Evolutionary conservation across 306 rosid species (phyloP), one percentile per base, ranked within the genome.

Genomic region (Prunus kanzakura): DNA sequence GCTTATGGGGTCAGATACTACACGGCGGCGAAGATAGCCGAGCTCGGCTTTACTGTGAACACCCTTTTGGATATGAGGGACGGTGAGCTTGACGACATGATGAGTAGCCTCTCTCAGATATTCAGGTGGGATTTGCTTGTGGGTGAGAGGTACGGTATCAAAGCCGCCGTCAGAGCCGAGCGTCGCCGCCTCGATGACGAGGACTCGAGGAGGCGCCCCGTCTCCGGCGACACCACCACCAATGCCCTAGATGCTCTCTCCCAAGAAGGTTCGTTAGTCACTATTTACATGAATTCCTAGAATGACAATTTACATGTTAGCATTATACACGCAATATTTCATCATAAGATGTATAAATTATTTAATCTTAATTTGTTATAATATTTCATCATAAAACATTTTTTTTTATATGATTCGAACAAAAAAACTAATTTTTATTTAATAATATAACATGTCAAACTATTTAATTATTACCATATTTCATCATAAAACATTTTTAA

Each of bases 51-150:
- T 87, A 95, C 99, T 2, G 93, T 88, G 52, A 89, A 87, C 58
- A 95, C 97, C 13, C 90, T 95, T 18, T 69, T 92, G 45, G 81
- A 88, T 78, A 89, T 95, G 99, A 92, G 84, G 64, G 99, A 95
- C n/a, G 92, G 83, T 13, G 99, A 95, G 81, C 86, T 95, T 9
- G 99, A 95, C 61, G 99, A 95, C 25, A 95, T 95, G 99, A 95
- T 95, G 97, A 92, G 76, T 86, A 90, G 97, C 81, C 78, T 92
- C 12, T 89, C 87, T 8, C 99, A 91, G 77, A 85, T 89, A 60
- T 95, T 92, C 56, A 86, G 93, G 0, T 89, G 97, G 96, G 96
- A 95, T 27, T 93, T 95, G 19, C 93, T 92, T 46, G 96, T 92
- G 6, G 99, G 99, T 0, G 99, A 95, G 69, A 80, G 96, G 25